These are phyloP conservation scores for Brasenia schreberi DNA, from an alignment of 164 flowering plant species.

Conservation along the genomic window DNA sequence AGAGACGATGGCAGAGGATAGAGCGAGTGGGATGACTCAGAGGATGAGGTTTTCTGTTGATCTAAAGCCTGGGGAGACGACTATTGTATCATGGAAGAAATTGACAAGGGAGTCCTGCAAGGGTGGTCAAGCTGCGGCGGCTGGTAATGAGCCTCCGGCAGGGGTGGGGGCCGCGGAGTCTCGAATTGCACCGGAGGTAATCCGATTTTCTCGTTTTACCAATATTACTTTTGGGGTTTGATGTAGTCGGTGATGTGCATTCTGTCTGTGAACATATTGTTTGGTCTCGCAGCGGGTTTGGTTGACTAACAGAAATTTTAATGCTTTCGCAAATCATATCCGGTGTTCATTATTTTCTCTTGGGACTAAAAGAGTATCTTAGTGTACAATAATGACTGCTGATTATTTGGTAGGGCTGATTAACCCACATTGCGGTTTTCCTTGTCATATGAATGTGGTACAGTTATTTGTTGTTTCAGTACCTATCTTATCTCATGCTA, in stretches of 20 bases:
- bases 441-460: too few species aligned
- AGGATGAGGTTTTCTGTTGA: constrained; percentile 68
- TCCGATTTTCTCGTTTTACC: background rate
- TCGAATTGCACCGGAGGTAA: constrained; percentile 28
- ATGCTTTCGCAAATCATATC: too few species aligned
- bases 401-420: too few species aligned
- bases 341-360: too few species aligned
- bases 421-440: too few species aligned
- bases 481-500: too few species aligned
- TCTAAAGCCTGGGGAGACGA: constrained; percentile 81
- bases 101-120: constrained; percentile 51
- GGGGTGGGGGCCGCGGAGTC: constrained; percentile 43
- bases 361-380: too few species aligned
- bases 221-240: background rate
- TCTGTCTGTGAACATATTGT: background rate
- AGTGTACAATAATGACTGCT: too few species aligned
- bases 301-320: too few species aligned
- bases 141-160: constrained; percentile 12
- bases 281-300: too few species aligned
- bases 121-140: constrained; percentile 17
- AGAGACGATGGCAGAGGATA: background rate
- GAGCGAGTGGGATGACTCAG: constrained; percentile 15
- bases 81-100: constrained; percentile 96
- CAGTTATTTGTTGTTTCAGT: too few species aligned
- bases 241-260: background rate